phyloP scores from a whole-genome alignment of 2,329 filamentous ascomycete species.

The Aspergillus sp. region DNA sequence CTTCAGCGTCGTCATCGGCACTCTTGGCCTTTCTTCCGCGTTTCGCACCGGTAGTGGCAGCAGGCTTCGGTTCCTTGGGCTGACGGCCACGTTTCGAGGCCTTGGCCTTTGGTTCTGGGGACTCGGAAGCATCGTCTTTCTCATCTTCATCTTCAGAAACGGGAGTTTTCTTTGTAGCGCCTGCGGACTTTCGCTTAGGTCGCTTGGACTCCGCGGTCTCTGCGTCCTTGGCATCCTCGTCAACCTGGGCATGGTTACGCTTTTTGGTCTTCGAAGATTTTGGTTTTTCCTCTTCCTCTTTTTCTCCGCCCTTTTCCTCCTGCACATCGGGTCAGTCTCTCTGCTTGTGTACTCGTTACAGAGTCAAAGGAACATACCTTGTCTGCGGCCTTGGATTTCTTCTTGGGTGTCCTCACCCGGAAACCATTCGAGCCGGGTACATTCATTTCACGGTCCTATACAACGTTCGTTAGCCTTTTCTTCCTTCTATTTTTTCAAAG shows the following conservation, averaged over 20 bases:
- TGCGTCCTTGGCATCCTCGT: conserved; percentile 11
- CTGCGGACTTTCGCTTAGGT: conserved; percentile 8
- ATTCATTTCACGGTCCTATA: conserved; percentile 73
- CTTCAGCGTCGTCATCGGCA: conserved; percentile 16
- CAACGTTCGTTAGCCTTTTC: conserved; percentile 7
- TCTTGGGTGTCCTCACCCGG: conserved; percentile 41
- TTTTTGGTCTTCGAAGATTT: conserved; percentile 15
- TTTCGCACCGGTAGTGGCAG: conserved; percentile 9
- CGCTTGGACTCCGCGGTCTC: conserved; percentile 18
- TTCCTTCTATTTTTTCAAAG: too few relatives aligned
- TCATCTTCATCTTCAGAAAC: not conserved
- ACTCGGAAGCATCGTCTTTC: conserved; percentile 9
- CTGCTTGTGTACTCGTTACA: too few relatives aligned
- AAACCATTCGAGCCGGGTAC: conserved; percentile 66
- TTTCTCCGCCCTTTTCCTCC: conserved; percentile 18
- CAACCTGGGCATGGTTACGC: not conserved
- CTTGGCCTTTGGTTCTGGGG: conserved; percentile 19
- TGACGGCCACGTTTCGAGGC: conserved; percentile 22
- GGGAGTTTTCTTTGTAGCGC: conserved; percentile 12
- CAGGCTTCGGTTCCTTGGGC: conserved; percentile 13
- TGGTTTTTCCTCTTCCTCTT: conserved; percentile 18
- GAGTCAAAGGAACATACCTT: conserved; percentile 21
- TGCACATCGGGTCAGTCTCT: conserved; percentile 3
- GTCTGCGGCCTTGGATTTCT: conserved; percentile 11
- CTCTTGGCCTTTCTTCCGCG: conserved; percentile 10